Conservation (phyloP, 2,329 filamentous ascomycete species). For the Talaromyces piceae region DNA sequence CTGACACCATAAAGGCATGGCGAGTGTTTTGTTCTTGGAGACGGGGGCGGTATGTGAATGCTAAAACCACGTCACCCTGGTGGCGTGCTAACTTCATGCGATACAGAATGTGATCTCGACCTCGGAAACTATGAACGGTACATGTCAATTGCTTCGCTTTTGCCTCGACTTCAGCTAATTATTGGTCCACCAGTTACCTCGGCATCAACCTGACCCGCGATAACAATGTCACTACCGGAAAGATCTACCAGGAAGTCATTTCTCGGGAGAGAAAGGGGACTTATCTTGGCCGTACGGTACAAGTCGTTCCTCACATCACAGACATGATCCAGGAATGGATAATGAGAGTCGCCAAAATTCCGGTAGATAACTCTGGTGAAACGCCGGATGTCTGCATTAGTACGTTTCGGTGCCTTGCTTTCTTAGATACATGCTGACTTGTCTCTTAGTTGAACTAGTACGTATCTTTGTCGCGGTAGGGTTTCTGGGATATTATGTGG, state of each 20-base stretch:
- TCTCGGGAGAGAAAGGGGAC: slow-evolving; percentile 56
- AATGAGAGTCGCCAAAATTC: slow-evolving; percentile 72
- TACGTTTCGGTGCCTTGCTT: neutral
- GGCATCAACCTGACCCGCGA: slow-evolving; percentile 73
- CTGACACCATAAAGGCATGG: slow-evolving; percentile 55
- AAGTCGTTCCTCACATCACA: slow-evolving; percentile 73
- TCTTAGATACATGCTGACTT: neutral
- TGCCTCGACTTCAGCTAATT: neutral
- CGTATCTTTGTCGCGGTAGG: neutral
- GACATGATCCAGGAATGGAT: slow-evolving; percentile 92
- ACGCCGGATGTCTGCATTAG: slow-evolving; percentile 83
- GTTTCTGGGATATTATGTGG: neutral
- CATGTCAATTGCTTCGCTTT: neutral
- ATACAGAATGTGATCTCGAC: slow-evolving; percentile 51
- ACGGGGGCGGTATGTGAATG: slow-evolving; percentile 60
- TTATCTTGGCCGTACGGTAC: slow-evolving; percentile 70
- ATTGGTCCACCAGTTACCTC: slow-evolving; percentile 55
- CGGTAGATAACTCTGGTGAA: slow-evolving; percentile 75
- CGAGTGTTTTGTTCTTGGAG: slow-evolving; percentile 80
- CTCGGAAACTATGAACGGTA: slow-evolving; percentile 62
- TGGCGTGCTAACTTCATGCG: neutral
- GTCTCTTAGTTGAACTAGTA: neutral
- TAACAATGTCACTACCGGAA: slow-evolving; percentile 96
- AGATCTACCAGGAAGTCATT: slow-evolving; percentile 88
- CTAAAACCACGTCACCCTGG: neutral